These are phyloP conservation scores for Lenzites betulinus DNA, from an alignment of 768 basidiomycete genomes.

Conservation along the genomic window DNA sequence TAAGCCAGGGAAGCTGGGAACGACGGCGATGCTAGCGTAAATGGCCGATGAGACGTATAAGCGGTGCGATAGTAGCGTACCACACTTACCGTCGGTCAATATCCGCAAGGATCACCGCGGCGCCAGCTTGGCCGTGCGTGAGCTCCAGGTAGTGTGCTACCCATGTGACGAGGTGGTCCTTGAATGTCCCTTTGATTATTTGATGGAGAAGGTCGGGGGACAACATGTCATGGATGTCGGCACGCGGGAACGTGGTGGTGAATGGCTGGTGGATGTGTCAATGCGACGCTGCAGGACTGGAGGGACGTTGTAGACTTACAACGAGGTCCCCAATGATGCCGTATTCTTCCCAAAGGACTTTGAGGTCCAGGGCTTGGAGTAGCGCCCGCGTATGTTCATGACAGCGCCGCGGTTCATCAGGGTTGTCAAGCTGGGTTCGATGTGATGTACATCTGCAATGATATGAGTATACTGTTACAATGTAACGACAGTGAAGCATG, in stretches of 20 bases:
- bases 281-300: not conserved
- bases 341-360: constrained; percentile 7
- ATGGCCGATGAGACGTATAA: not conserved
- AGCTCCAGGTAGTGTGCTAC: constrained; percentile 19
- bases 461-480: too few species aligned
- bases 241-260: constrained; percentile 23
- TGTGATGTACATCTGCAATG: constrained; percentile 16
- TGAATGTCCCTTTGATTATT: constrained; percentile 29
- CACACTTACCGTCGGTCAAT: constrained; percentile 22
- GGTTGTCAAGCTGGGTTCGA: constrained; percentile 9
- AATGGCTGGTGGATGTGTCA: constrained; percentile 20
- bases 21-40: constrained; percentile 7
- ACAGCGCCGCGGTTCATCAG: not conserved
- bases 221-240: constrained; percentile 27
- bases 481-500: not conserved
- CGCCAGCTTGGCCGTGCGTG: constrained; percentile 2
- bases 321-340: constrained; percentile 7
- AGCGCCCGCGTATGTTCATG: constrained; percentile 1
- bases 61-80: too few species aligned
- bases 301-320: not conserved
- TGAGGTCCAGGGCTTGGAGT: not conserved
- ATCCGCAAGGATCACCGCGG: constrained; percentile 15
- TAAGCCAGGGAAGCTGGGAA: constrained; percentile 24
- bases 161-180: constrained; percentile 29
- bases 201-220: constrained; percentile 27